Percentiles rank a stretch among this genome's conserved stretches.
These are phyloP conservation scores for Saturnispora bothae DNA, from an alignment of 805 yeast genomes.

Conservation along the genomic window DNA sequence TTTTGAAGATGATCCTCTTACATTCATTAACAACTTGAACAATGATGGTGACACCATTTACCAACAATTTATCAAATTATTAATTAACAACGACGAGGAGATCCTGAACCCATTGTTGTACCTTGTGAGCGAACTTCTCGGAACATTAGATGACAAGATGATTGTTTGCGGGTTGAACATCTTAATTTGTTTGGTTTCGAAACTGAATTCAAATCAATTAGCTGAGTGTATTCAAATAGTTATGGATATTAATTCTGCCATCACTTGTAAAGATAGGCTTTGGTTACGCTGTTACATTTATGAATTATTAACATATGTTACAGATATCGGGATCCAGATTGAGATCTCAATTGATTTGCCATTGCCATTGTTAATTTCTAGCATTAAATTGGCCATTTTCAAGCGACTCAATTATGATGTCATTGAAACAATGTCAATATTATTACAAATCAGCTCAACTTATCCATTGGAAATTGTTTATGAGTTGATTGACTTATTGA, in stretches of 20 bases:
- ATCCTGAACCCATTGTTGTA: slow-evolving; percentile 7
- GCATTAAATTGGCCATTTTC: slow-evolving; percentile 9
- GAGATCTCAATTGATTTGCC: slow-evolving; percentile 20
- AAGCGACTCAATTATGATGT: slow-evolving; percentile 5
- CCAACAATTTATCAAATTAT: slow-evolving; percentile 8
- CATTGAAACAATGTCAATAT: slow-evolving; percentile 51
- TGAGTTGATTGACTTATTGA: slow-evolving; percentile 89
- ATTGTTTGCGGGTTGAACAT: slow-evolving; percentile 9
- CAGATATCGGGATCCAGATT: slow-evolving; percentile 3
- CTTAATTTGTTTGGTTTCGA: slow-evolving; percentile 4
- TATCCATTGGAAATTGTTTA: slow-evolving; percentile 78
- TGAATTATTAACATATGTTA: slow-evolving; percentile 8
- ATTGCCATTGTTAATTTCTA: slow-evolving; percentile 29
- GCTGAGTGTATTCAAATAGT: not conserved
- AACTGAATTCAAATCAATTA: not conserved
- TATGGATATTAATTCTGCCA: not conserved
- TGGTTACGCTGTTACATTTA: slow-evolving; percentile 12
- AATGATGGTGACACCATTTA: slow-evolving; percentile 8
- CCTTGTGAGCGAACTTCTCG: slow-evolving; percentile 4
- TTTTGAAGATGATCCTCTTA: slow-evolving; percentile 82
- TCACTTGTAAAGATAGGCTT: not conserved
- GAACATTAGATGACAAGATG: slow-evolving; percentile 1
- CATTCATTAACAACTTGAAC: slow-evolving; percentile 56
- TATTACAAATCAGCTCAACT: slow-evolving; percentile 58
- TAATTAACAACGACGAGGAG: slow-evolving; percentile 6